These are phyloP conservation scores for Pinus albicaulis DNA, from an alignment of 75 land plant genomes.

Conservation along the genomic window DNA sequence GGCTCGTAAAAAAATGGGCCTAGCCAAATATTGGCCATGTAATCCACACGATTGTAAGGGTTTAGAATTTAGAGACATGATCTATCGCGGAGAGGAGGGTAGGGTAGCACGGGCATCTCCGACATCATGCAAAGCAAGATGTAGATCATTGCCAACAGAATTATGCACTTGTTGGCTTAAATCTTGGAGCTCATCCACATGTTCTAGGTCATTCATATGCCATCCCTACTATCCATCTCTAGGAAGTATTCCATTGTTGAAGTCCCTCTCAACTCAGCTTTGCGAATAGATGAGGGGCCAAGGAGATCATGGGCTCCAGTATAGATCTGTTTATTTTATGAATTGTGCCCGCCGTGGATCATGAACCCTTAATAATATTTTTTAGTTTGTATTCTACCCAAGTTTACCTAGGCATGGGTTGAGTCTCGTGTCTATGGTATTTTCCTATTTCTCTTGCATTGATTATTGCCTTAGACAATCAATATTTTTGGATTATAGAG, in stretches of 20 bases:
- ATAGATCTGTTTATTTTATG: too few species aligned
- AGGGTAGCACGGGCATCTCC: slow-evolving; percentile 63
- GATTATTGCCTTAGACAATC: too few species aligned
- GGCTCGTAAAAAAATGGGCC: slow-evolving; percentile 85
- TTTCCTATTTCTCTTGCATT: too few species aligned
- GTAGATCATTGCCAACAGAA: slow-evolving; percentile 79
- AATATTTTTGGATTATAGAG: too few species aligned
- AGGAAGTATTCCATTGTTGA: slow-evolving; percentile 39
- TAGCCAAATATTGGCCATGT: slow-evolving; percentile 86
- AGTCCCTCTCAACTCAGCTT: too few species aligned
- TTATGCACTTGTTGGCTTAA: slow-evolving; percentile 89
- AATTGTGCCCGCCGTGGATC: too few species aligned
- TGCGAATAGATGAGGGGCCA: too few species aligned
- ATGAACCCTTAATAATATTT: too few species aligned
- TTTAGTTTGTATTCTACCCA: too few species aligned
- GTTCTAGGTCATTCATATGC: slow-evolving; percentile 90
- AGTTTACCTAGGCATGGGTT: too few species aligned
- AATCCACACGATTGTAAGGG: slow-evolving; percentile 76
- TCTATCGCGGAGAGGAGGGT: slow-evolving; percentile 84
- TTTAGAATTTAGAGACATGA: slow-evolving; percentile 70
- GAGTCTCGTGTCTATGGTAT: too few species aligned
- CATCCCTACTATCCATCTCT: slow-evolving; percentile 67
- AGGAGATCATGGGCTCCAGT: too few species aligned
- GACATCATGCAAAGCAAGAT: slow-evolving; percentile 69
- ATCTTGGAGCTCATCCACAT: slow-evolving; percentile 83